These are phyloP conservation scores for Acanthamoeba sp. DNA, from an alignment of 208 protist genomes.

Conservation along the genomic window DNA sequence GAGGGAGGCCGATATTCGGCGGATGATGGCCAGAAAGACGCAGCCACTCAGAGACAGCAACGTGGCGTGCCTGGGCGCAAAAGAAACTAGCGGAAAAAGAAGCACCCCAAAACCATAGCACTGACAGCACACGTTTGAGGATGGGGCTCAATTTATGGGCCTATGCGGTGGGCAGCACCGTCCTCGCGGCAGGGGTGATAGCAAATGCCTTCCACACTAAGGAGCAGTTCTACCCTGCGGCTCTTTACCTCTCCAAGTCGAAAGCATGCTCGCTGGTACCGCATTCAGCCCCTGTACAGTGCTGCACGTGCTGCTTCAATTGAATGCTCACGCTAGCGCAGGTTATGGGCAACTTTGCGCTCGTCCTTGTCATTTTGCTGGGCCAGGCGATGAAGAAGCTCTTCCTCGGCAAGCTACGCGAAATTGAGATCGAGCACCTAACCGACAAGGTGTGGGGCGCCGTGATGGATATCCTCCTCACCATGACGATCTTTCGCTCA, in stretches of 20 bases:
- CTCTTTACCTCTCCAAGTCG: neutral
- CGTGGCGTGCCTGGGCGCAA: neutral
- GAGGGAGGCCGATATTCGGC: too few relatives aligned
- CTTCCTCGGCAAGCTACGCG: slow-evolving; percentile 14
- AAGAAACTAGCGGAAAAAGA: neutral
- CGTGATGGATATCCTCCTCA: slow-evolving; percentile 82
- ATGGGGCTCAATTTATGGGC: slow-evolving; percentile 8
- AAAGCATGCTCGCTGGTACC: slow-evolving; percentile 11
- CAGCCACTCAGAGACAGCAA: too few relatives aligned
- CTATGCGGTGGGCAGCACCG: slow-evolving; percentile 20
- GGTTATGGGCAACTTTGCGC: slow-evolving; percentile 40
- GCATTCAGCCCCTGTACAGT: too few relatives aligned
- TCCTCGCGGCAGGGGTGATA: neutral
- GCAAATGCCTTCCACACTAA: neutral
- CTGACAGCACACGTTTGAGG: neutral
- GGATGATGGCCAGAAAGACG: too few relatives aligned
- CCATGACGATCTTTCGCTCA: slow-evolving; percentile 84
- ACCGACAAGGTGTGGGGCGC: slow-evolving; percentile 44
- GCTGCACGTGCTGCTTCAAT: neutral
- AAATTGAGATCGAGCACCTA: slow-evolving; percentile 38
- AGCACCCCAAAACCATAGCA: neutral
- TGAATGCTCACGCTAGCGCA: neutral
- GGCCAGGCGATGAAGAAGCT: slow-evolving; percentile 39
- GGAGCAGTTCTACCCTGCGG: neutral
- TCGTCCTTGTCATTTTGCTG: neutral